These are phyloP conservation scores for Naganishia vishniacii DNA, from an alignment of 768 basidiomycete species.

Conservation along the genomic window DNA sequence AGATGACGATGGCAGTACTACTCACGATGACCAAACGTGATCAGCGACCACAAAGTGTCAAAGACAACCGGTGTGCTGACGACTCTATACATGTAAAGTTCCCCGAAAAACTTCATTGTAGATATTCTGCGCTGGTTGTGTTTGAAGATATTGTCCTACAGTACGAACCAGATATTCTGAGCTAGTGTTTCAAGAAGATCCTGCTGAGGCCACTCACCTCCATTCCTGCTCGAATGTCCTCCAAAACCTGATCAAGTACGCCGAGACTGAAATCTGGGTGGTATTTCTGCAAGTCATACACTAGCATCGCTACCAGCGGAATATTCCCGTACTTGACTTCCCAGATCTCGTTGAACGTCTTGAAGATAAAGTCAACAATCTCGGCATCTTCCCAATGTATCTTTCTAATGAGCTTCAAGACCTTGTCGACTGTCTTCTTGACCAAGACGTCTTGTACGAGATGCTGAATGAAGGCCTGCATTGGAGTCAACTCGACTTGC, in stretches of 20 bases:
- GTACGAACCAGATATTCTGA: not conserved
- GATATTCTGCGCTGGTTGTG: slow-evolving; percentile 89
- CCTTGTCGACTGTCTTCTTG: slow-evolving; percentile 92
- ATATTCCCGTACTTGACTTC: slow-evolving; percentile 91
- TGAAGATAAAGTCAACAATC: slow-evolving; percentile 63
- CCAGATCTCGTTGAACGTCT: slow-evolving; percentile 96
- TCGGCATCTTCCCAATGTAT: slow-evolving; percentile 84
- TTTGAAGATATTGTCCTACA: slow-evolving; percentile 77
- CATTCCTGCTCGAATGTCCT: slow-evolving; percentile 81
- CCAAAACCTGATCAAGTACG: slow-evolving; percentile 89
- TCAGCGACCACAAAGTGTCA: slow-evolving; percentile 86
- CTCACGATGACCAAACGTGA: slow-evolving; percentile 94
- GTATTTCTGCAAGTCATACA: slow-evolving; percentile 89
- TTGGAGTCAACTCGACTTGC: slow-evolving; percentile 74
- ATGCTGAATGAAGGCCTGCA: slow-evolving; percentile 91
- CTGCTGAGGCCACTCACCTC: slow-evolving; percentile 52
- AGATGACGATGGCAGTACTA: slow-evolving; percentile 29
- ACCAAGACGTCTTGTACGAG: slow-evolving; percentile 88
- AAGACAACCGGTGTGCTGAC: slow-evolving; percentile 84
- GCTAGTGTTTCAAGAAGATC: not conserved
- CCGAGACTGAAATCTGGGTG: slow-evolving; percentile 80
- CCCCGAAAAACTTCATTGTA: slow-evolving; percentile 88
- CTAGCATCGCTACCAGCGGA: slow-evolving; percentile 82
- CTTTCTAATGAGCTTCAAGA: slow-evolving; percentile 84
- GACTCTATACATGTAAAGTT: slow-evolving; percentile 92